Base-by-base conservation (phyloP, 2,329 filamentous ascomycete species). In the Paramyrothecium sp. region DNA sequence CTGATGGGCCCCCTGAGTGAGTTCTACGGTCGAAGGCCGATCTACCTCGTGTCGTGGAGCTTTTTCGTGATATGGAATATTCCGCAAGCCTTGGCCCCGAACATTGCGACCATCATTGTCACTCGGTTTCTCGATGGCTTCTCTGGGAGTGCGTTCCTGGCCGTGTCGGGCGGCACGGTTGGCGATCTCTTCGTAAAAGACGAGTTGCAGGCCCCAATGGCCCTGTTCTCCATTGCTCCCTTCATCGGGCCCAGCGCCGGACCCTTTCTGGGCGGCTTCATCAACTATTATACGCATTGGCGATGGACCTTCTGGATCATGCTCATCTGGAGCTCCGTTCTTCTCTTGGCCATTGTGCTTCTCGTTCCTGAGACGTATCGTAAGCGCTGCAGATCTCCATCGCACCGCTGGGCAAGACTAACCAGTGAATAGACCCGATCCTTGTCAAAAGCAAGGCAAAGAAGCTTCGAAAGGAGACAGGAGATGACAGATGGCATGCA, bases 301-400 rank as follows among this genome's bases (percentile, higher is more conserved):
- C 79, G 90, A 54, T 95, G 90, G 90, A 90, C 88, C 0, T 93
- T 95, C 72, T 97, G 93, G 69, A 81, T 92, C 3, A 78, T 96
- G 58, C 75, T 96, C 53, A 96, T 97, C 53, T 96, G 91, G 92
- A 81, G 87, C 2, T 84, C 80, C n/a, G 73, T 79, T 8, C 74
- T 92, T 65, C 79, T 91, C 53, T 69, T 81, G 12, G 75, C 85
- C 58, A 87, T 97, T 54, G 69, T 87, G 34, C 69, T 91, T 34
- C 78, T 92, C 48, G 91, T 97, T 3, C 93, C 92, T 5, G 92
- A 97, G 76, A 97, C 92, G 1, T 97, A 95, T 71, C 90, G 81
- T 83, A 64, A 67, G 78, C 16, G 22, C 21, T 17, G 16, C 22
- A 44, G 47, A 10, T 21, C 5, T 22, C 33, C 34, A 20, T 17